Percentiles rank a stretch among this genome's conserved stretches.
Conservation (phyloP, 495 filamentous ascomycete genomes). For the Saxophila tyrrhenica region DNA sequence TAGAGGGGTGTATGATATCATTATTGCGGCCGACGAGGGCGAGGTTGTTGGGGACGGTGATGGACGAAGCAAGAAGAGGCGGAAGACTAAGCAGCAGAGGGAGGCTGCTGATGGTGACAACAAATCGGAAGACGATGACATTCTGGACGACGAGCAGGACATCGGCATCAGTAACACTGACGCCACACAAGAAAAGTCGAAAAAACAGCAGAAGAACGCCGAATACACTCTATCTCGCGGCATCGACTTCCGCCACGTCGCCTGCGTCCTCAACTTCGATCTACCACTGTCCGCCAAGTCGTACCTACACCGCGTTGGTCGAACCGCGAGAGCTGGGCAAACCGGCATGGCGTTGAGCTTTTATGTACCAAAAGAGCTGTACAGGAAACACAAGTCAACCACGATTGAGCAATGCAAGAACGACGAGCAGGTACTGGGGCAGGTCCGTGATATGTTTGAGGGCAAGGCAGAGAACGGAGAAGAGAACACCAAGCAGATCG, state of each 20-base stretch:
- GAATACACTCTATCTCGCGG: conserved; percentile 89
- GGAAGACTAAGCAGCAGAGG: conserved; percentile 15
- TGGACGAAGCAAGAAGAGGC: conserved; percentile 28
- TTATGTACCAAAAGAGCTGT: conserved; percentile 67
- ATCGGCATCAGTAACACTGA: conserved; percentile 2
- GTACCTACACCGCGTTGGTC: conserved; percentile 90
- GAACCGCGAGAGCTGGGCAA: conserved; percentile 81
- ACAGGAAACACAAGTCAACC: conserved; percentile 82
- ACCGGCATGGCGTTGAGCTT: conserved; percentile 93
- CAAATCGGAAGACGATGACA: conserved; percentile 16
- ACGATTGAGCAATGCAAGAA: conserved; percentile 55
- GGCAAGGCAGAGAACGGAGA: too few species aligned
- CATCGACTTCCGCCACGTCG: conserved; percentile 92
- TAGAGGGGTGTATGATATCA: conserved; percentile 88
- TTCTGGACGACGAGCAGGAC: conserved; percentile 23
- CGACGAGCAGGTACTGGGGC: conserved; percentile 68
- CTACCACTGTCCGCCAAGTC: conserved; percentile 78
- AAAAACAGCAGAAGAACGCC: conserved; percentile 42
- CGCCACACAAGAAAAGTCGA: conserved; percentile 6
- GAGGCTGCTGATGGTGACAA: conserved; percentile 22
- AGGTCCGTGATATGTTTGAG: conserved; percentile 2
- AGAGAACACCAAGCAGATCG: conserved; percentile 55
- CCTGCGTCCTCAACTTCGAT: conserved; percentile 94
- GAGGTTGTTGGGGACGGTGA: conserved; percentile 60
- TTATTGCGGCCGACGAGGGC: conserved; percentile 90